These are phyloP conservation scores for Entonaema liquescens DNA, from an alignment of 495 filamentous ascomycete genomes.

Conservation along the genomic window DNA sequence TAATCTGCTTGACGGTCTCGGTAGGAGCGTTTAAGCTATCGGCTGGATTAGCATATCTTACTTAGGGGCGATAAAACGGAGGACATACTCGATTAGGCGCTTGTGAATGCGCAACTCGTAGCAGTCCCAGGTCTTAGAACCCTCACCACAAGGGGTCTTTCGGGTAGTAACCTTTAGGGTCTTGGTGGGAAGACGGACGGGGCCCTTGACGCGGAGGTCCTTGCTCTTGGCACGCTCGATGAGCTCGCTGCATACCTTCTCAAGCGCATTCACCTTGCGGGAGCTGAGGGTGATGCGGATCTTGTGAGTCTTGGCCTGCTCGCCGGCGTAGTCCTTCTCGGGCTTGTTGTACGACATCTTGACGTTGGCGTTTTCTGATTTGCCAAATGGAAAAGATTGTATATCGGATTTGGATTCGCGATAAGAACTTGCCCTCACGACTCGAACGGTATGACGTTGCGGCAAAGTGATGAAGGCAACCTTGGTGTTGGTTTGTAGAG, in stretches of 20 bases:
- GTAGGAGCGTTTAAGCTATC: constrained; percentile 91
- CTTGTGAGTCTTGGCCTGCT: constrained; percentile 82
- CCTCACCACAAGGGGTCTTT: constrained; percentile 96
- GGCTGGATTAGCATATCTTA: not conserved
- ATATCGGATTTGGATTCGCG: constrained; percentile 2
- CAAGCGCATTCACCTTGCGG: constrained; percentile 89
- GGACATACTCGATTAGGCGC: constrained; percentile 87
- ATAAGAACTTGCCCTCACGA: constrained; percentile 63
- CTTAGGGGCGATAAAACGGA: not conserved
- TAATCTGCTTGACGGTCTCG: constrained; percentile 99
- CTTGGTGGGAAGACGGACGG: constrained; percentile 98
- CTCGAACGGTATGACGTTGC: constrained; percentile 70
- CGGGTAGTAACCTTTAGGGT: constrained; percentile 89
- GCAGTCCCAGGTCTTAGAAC: constrained; percentile 99
- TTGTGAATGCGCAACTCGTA: constrained; percentile 99
- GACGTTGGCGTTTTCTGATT: constrained; percentile 45
- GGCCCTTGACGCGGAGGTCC: constrained; percentile 97
- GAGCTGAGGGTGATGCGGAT: constrained; percentile 98
- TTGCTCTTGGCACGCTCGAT: constrained; percentile 99
- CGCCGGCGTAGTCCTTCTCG: constrained; percentile 83
- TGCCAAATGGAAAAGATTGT: constrained; percentile 14
- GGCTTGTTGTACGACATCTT: constrained; percentile 96
- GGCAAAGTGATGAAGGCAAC: constrained; percentile 82
- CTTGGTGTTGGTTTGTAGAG: constrained; percentile 17
- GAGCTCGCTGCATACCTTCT: constrained; percentile 98